These are phyloP conservation scores for Triangularia setosa DNA, from an alignment of 2,329 filamentous ascomycete species.

Conservation along the genomic window DNA sequence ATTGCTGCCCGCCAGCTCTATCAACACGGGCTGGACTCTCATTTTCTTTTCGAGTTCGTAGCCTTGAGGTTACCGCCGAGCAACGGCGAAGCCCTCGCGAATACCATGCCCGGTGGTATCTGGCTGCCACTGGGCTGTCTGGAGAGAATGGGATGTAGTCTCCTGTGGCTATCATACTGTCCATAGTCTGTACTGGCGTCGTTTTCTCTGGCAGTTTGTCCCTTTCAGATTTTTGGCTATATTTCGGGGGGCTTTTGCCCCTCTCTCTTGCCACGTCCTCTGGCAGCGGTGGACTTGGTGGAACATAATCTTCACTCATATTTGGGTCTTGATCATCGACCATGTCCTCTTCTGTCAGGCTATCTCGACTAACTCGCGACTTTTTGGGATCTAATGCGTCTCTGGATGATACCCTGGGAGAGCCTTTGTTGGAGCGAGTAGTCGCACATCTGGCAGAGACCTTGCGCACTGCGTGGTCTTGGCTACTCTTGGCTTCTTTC, in stretches of 20 bases:
- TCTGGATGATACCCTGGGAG: background rate
- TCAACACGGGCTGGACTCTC: background rate
- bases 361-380: background rate
- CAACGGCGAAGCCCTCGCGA: background rate
- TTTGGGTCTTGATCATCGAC: background rate
- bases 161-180: background rate
- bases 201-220: background rate
- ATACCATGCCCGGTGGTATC: background rate
- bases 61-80: background rate
- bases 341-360: background rate
- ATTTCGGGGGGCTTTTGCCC: background rate
- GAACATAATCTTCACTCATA: background rate
- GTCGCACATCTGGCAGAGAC: background rate
- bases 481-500: background rate
- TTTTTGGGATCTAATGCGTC: background rate
- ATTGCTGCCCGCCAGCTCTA: background rate
- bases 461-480: background rate
- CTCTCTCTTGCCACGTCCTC: background rate
- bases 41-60: background rate
- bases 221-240: background rate
- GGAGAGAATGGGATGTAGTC: background rate
- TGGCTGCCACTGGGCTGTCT: background rate
- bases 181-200: background rate
- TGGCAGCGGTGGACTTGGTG: background rate
- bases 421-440: background rate